Base-by-base conservation (phyloP, 768 basidiomycete species). In the Suillus cothurnatus region DNA sequence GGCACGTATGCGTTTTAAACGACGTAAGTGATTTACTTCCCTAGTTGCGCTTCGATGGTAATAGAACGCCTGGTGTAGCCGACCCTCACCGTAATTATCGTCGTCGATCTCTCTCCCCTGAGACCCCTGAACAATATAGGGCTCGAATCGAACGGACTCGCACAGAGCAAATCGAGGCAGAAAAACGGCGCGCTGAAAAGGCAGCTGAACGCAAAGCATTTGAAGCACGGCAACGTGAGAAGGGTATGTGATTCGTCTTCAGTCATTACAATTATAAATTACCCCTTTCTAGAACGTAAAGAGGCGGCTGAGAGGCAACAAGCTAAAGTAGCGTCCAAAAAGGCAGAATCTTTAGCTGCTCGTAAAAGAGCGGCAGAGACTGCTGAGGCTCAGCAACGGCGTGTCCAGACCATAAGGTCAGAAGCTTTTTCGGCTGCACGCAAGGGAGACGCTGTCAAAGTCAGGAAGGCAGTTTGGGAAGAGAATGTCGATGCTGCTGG, bases 401-500 rank as follows among this genome's bases (percentile, higher is more conserved):
- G 80, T 64, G 76, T 79, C 36, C 92, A 93, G 71, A 74, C 71
- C 34, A 78, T 79, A 53, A 86, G 92, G 62, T 89, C 89, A 19
- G 80, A 79, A 38, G 82, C 86, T 34, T 93, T 94, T 74, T 78
- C 82, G 19, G 89, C 90, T 31, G 89, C 90, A 56, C 85, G 90
- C 21, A 72, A 76, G 19, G 83, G 85, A 14, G 79, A 90, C 41
- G 70, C 75, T 21, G 81, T 76, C 9, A 76, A 75, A 58, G 91
- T 92, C 61, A 87, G 85, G 77, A 84, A 85, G 67, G 86, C 86
- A 34, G 76, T 92, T 26, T 91, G 85, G 84, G 90, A 91, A 77
- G 83, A 89, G 53, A 76, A 77, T 38, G 88, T 93, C 64, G 90
- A 92, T 74, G 87, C 89, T 47, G 81, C 86, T 11, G 91, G 91